Conservation (phyloP, 768 basidiomycete species). For the Amanita pallidorosea region DNA sequence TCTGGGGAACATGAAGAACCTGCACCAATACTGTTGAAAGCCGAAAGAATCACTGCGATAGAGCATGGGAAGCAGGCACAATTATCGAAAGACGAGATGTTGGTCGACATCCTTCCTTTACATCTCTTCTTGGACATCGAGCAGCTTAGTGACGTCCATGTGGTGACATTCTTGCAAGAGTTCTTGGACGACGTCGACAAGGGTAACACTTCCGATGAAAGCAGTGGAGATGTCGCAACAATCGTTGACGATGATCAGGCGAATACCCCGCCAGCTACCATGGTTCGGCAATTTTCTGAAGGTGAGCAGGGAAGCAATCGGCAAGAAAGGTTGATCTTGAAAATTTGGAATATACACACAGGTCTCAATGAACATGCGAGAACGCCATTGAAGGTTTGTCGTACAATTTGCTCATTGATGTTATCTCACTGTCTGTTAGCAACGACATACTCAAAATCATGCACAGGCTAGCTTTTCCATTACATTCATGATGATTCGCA, state of each 20-base stretch:
- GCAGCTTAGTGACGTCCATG: constrained; percentile 24
- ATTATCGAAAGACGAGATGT: not conserved
- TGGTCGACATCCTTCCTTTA: not conserved
- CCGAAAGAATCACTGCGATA: not conserved
- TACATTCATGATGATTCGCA: constrained; percentile 45
- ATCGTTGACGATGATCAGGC: constrained; percentile 16
- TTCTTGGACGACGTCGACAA: not conserved
- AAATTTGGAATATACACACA: constrained; percentile 46
- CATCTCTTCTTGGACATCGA: constrained; percentile 11
- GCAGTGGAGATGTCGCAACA: not conserved
- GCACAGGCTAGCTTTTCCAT: constrained; percentile 20
- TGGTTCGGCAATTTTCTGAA: constrained; percentile 10
- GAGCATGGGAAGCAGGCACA: not conserved
- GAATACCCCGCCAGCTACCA: constrained; percentile 29
- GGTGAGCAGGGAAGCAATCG: constrained; percentile 22
- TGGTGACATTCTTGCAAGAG: constrained; percentile 40
- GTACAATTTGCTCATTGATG: not conserved
- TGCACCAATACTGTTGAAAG: not conserved
- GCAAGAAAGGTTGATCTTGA: constrained; percentile 41
- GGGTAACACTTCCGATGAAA: not conserved
- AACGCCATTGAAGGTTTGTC: not conserved
- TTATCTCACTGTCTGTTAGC: not conserved
- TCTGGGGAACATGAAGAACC: not conserved
- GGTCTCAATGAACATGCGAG: constrained; percentile 22
- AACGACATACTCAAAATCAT: constrained; percentile 2